Evolutionary conservation across 2,329 filamentous ascomycete genomes (phyloP).

Genomic region (Aspergillus piperis): DNA sequence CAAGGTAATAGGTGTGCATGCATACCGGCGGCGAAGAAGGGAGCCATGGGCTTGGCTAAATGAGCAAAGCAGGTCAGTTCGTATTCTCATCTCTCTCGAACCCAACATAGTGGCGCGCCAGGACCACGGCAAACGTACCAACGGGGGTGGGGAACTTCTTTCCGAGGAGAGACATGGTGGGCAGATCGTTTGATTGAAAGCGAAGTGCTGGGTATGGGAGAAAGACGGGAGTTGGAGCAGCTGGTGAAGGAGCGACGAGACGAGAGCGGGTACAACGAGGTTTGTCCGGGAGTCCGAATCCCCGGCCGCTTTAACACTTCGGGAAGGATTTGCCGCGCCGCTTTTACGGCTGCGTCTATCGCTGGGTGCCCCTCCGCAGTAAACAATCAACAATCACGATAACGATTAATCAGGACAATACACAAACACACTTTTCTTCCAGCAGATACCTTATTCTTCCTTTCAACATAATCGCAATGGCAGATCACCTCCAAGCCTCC

Average conservation of each 20-base stretch:
- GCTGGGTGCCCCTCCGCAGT: slow-evolving; percentile 19
- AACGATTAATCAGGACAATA: not conserved
- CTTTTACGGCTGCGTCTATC: slow-evolving; percentile 29
- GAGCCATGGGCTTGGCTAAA: slow-evolving; percentile 83
- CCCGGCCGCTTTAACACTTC: slow-evolving; percentile 28
- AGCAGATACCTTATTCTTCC: not conserved
- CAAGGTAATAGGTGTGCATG: slow-evolving; percentile 23
- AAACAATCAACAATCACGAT: slow-evolving; percentile 26
- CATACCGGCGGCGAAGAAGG: slow-evolving; percentile 95
- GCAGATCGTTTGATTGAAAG: slow-evolving; percentile 38
- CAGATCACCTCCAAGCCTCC: slow-evolving; percentile 57
- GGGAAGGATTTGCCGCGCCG: slow-evolving; percentile 24
- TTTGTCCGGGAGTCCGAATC: slow-evolving; percentile 36
- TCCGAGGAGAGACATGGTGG: slow-evolving; percentile 74
- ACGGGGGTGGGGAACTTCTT: slow-evolving; percentile 82
- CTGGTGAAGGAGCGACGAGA: slow-evolving; percentile 31
- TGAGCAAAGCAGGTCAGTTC: slow-evolving; percentile 31
- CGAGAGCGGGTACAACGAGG: slow-evolving; percentile 40
- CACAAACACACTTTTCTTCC: not conserved
- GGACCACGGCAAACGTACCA: slow-evolving; percentile 57
- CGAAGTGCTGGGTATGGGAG: slow-evolving; percentile 28
- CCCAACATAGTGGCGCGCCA: not conserved
- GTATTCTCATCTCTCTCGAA: slow-evolving; percentile 15
- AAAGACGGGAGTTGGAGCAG: slow-evolving; percentile 26
- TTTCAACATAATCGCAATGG: slow-evolving; percentile 30